phyloP scores from a whole-genome alignment of 371 early-diverging fungal species.

The Mycotypha africana region DNA sequence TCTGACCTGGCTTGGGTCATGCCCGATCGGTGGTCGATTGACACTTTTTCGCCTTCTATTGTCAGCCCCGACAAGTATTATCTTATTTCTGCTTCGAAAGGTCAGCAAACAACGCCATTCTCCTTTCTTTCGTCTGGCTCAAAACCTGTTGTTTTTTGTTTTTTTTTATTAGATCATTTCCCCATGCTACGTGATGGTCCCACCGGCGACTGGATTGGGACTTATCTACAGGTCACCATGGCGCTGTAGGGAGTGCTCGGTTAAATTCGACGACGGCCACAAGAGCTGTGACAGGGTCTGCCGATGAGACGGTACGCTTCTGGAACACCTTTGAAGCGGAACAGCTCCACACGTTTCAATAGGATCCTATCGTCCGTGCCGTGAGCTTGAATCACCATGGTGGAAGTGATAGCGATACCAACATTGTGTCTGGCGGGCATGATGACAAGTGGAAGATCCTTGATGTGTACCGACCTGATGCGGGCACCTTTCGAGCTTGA shows the following conservation, averaged over 20 bases:
- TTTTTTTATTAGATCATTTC: constrained; percentile 65
- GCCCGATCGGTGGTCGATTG: constrained; percentile 87
- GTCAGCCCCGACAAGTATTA: constrained; percentile 69
- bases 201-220: constrained; percentile 91
- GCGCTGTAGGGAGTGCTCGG: constrained; percentile 87
- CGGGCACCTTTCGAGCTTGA: constrained; percentile 42
- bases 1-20: constrained; percentile 85
- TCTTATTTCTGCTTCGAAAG: constrained; percentile 87
- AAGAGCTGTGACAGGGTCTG: constrained; percentile 81
- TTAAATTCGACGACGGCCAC: constrained; percentile 67
- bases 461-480: constrained; percentile 67
- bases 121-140: background rate
- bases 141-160: too few species aligned
- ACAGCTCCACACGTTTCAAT: constrained; percentile 61
- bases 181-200: constrained; percentile 82
- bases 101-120: constrained; percentile 32
- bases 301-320: constrained; percentile 85
- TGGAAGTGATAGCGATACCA: constrained; percentile 52
- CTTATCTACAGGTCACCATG: constrained; percentile 85
- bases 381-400: constrained; percentile 70
- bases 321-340: constrained; percentile 80
- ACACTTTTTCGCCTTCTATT: constrained; percentile 74
- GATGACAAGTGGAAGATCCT: constrained; percentile 77
- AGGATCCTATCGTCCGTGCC: constrained; percentile 78
- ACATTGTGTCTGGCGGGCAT: constrained; percentile 75